phyloP scores from a whole-genome alignment of 441 rosid genomes.

The Syzygium malaccense region DNA sequence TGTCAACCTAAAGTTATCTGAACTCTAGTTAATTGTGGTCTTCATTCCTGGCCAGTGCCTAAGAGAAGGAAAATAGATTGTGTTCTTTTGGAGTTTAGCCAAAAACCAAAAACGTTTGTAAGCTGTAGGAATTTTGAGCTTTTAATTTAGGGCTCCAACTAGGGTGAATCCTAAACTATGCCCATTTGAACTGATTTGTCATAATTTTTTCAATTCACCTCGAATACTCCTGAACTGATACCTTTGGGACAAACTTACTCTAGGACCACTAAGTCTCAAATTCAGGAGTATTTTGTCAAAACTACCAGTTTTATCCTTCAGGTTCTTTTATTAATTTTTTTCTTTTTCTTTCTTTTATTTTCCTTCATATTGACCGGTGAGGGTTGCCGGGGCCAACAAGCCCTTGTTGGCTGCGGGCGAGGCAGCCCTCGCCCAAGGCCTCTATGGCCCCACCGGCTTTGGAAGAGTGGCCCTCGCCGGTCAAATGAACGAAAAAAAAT shows the following conservation, averaged over 20 bases:
- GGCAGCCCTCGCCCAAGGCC: too few species aligned
- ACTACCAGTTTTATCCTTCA: neutral
- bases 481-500: too few species aligned
- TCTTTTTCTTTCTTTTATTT: too few species aligned
- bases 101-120: neutral
- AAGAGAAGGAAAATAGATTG: neutral
- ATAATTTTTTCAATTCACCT: neutral
- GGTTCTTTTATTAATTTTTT: neutral
- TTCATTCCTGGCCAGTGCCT: neutral
- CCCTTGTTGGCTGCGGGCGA: too few species aligned
- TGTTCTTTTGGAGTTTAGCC: neutral
- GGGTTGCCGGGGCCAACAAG: too few species aligned
- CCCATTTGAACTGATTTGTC: neutral
- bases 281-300: neutral
- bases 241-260: neutral
- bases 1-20: neutral
- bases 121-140: neutral
- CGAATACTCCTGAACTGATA: neutral
- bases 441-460: too few species aligned
- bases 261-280: neutral
- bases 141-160: neutral
- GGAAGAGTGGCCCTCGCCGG: too few species aligned
- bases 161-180: neutral
- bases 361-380: too few species aligned
- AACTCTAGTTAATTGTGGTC: neutral